Evolutionary conservation across 768 basidiomycete genomes (phyloP).

Genomic region (Rhizopogon roseolus): DNA sequence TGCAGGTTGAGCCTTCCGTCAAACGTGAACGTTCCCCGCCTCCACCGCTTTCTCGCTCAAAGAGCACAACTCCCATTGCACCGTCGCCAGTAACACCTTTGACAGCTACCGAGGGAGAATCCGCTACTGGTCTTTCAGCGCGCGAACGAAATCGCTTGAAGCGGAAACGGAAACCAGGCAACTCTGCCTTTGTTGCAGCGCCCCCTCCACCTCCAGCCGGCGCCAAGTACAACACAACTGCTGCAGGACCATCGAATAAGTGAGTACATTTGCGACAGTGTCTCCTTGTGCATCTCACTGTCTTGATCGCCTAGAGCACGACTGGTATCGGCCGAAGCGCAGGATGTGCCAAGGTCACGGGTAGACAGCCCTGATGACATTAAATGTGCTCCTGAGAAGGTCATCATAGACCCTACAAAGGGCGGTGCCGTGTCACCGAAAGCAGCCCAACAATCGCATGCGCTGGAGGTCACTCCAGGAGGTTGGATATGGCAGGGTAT

Average conservation of each 20-base stretch:
- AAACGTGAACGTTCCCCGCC: slow-evolving; percentile 37
- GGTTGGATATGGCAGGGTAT: slow-evolving; percentile 87
- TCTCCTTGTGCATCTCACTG: neutral
- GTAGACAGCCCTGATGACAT: slow-evolving; percentile 50
- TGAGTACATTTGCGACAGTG: slow-evolving; percentile 21
- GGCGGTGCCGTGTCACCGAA: slow-evolving; percentile 84
- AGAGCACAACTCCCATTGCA: slow-evolving; percentile 38
- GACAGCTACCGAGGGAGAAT: slow-evolving; percentile 36
- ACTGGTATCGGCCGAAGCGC: slow-evolving; percentile 63
- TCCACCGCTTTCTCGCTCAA: slow-evolving; percentile 27
- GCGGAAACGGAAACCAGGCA: slow-evolving; percentile 87
- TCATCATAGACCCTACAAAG: slow-evolving; percentile 74
- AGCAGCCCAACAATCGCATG: slow-evolving; percentile 69
- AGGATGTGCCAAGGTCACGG: slow-evolving; percentile 44
- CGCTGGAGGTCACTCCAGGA: slow-evolving; percentile 69
- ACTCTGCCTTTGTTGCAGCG: slow-evolving; percentile 74
- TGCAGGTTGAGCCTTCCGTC: slow-evolving; percentile 39
- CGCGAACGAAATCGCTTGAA: slow-evolving; percentile 93
- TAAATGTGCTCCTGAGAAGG: slow-evolving; percentile 50
- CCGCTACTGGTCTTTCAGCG: slow-evolving; percentile 66
- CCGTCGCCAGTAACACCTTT: slow-evolving; percentile 45
- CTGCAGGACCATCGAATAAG: slow-evolving; percentile 59
- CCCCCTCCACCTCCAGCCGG: slow-evolving; percentile 55
- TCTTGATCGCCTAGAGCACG: slow-evolving; percentile 50
- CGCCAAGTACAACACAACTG: slow-evolving; percentile 56